These are phyloP conservation scores for barrel medic (Medicago truncatula) DNA, from an alignment of 306 rosid species.

Conservation along the genomic window MtrunA17r5.0-ANR NC_053042.1:53487501-53488000, in stretches of 20 bases:
- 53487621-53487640: not conserved
- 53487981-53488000: too few relatives aligned
- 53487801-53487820: slow-evolving; percentile 82
- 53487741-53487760: slow-evolving; percentile 95
- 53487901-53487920: slow-evolving; percentile 64
- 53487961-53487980: too few relatives aligned
- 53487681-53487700: not conserved
- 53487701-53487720: not conserved
- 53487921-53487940: not conserved
- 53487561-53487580: slow-evolving; percentile 17
- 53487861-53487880: slow-evolving; percentile 70
- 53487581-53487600: not conserved
- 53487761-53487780: slow-evolving; percentile 89
- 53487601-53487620: not conserved
- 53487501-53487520: not conserved
- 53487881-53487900: slow-evolving; percentile 79
- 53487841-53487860: slow-evolving; percentile 85
- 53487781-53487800: slow-evolving; percentile 92
- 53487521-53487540: not conserved
- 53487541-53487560: too few relatives aligned
- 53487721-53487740: slow-evolving; percentile 87
- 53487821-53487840: slow-evolving; percentile 64
- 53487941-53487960: too few relatives aligned
- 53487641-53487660: not conserved
- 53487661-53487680: slow-evolving; percentile 12